Conservation (phyloP, 83 land plant species). For the Isoetes engelmannii region DNA sequence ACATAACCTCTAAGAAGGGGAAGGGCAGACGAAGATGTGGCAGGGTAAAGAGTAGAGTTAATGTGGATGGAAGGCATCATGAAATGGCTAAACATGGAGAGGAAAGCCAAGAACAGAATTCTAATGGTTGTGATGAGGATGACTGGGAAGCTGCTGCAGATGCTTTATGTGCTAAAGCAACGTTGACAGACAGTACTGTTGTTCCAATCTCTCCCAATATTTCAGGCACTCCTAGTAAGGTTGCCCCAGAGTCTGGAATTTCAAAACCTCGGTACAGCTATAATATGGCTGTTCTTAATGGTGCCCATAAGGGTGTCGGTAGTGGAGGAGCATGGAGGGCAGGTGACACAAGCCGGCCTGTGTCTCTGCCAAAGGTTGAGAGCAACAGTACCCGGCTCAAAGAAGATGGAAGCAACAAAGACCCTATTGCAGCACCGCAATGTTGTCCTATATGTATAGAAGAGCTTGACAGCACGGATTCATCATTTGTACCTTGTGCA, state of each 20-base stretch:
- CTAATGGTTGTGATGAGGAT: slow-evolving; percentile 23
- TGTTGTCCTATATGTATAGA: slow-evolving; percentile 74
- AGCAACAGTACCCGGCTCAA: slow-evolving; percentile 18
- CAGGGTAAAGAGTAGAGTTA: slow-evolving; percentile 3
- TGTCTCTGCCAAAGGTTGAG: slow-evolving; percentile 47
- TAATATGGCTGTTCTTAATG: slow-evolving; percentile 11
- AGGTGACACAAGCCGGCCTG: slow-evolving; percentile 65
- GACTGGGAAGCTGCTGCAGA: slow-evolving; percentile 94
- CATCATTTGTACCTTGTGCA: slow-evolving; percentile 58
- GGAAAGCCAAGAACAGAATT: not conserved
- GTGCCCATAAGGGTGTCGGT: slow-evolving; percentile 8
- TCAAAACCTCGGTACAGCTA: slow-evolving; percentile 24
- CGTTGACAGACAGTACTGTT: not conserved
- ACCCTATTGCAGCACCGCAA: slow-evolving; percentile 23
- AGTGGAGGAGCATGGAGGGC: slow-evolving; percentile 61
- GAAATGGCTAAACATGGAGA: not conserved
- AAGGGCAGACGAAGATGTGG: no score
- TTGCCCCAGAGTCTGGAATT: slow-evolving; percentile 5
- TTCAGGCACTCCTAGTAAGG: slow-evolving; percentile 8
- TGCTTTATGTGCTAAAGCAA: slow-evolving; percentile 32
- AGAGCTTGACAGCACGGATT: slow-evolving; percentile 63
- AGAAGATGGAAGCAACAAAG: slow-evolving; percentile 1
- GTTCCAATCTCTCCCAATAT: slow-evolving; percentile 15
- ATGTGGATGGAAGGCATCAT: not conserved
- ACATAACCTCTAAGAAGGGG: no score